Evolutionary conservation across 371 early-diverging fungal species (phyloP), one percentile per base, ranked within the genome.

Genomic region (Choanephora cucurbitarum): DNA sequence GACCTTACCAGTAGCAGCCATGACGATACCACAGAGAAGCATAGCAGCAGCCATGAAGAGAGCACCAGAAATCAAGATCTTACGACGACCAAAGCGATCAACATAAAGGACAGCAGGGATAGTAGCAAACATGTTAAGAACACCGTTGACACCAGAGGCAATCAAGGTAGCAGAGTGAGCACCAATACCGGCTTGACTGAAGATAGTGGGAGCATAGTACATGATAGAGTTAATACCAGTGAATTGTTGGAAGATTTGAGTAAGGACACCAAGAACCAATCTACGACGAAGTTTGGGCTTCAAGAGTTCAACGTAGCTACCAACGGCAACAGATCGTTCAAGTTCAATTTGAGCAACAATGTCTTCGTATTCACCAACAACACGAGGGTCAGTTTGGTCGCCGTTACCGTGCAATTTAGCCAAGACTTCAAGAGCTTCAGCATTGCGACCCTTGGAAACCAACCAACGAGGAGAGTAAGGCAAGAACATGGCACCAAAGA

Each of bases 121-220:
- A 34, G 90, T 89, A 44, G 81, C 71, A 53, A 84, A 47, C 56
- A 87, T 72, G 57, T 89, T 88, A 52, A 89, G 69, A 51, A 83
- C 74, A 60, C 89, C 88, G 47, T 88, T 83, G 66, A 88, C 80
- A 33, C 84, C 87, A n/a, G 85, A 86, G 15, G 88, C 89, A 40
- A 83, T 73, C 62, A 88, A 70, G 52, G 72, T 62, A 34, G 81
- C 71, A 22, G 80, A 69, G 56, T 62, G 49, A 41, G 58, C 59
- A n/a, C 13, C 8, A 57, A 89, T 64, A 54, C 89, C 88, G 22
- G 87, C 81, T 45, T 81, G 81, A 49, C 73, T 52, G 78, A 89
- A 88, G 52, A 91, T 86, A 6, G 55, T 69, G 13, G 86, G 84
- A 37, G 87, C 82, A 34, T 82, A 87, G 65, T 64, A 70, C 54